Evolutionary conservation across 208 protist species (phyloP).

Genomic region (Acanthamoeba lenticulata): DNA sequence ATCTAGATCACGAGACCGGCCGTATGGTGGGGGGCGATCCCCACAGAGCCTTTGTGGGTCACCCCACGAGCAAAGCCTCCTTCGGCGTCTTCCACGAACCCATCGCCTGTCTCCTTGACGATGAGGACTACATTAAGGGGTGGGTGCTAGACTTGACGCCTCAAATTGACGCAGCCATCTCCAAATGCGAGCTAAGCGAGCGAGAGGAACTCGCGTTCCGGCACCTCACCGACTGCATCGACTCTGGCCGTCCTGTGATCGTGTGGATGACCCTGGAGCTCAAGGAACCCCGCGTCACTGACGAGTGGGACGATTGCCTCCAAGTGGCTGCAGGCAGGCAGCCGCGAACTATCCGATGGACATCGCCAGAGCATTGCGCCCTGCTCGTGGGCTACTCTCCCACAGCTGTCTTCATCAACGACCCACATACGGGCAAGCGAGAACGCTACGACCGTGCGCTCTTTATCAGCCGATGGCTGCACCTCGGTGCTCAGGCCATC

Average conservation of each 20-base stretch:
- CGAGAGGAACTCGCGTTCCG: not conserved
- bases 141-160: not conserved
- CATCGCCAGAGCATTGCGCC: not conserved
- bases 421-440: not conserved
- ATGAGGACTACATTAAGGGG: not conserved
- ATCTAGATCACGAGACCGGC: not conserved
- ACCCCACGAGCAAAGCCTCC: not conserved
- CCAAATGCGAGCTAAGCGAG: not conserved
- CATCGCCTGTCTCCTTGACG: not conserved
- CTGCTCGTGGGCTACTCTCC: not conserved
- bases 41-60: not conserved
- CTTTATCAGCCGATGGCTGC: not conserved
- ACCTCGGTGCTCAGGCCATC: not conserved
- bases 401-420: not conserved
- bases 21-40: not conserved
- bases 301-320: not conserved
- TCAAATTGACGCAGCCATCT: not conserved
- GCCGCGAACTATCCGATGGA: not conserved
- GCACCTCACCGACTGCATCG: not conserved
- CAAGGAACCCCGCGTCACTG: not conserved
- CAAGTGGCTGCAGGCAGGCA: not conserved
- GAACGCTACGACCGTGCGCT: not conserved
- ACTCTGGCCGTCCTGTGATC: not conserved
- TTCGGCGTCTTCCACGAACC: not conserved
- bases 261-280: constrained; percentile 14